A percentile compares a stretch with the other conserved stretches of the same genome.
Evolutionary conservation across 306 rosid genomes (phyloP).

Genomic region (Fragaria nilgerrensis): DNA sequence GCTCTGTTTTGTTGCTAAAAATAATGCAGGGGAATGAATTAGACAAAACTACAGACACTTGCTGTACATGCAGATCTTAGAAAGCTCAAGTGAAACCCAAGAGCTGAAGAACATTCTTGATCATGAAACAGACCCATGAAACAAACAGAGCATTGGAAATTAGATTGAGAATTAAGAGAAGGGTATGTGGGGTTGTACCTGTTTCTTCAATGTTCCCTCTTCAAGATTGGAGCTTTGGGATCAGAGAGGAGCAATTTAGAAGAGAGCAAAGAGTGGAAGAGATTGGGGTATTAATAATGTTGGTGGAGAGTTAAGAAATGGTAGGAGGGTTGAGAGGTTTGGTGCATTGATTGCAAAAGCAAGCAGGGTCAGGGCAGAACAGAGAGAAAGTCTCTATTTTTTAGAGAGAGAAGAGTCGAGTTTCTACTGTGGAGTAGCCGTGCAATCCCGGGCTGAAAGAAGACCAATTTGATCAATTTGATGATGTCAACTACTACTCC

Average conservation of each 20-base stretch:
- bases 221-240: constrained; percentile 8
- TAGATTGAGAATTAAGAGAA: constrained; percentile 1
- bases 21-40: neutral
- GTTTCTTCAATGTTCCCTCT: neutral
- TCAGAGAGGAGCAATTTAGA: constrained; percentile 2
- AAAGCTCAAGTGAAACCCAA: neutral
- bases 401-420: neutral
- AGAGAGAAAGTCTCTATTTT: neutral
- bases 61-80: neutral
- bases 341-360: constrained; percentile 63
- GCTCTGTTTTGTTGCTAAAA: neutral
- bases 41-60: neutral
- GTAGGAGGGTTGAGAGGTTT: constrained; percentile 11
- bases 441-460: constrained; percentile 12
- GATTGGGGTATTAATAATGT: neutral
- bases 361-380: constrained; percentile 22
- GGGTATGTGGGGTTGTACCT: constrained; percentile 27
- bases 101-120: neutral
- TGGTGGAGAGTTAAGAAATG: neutral
- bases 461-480: neutral
- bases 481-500: neutral
- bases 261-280: constrained; percentile 6
- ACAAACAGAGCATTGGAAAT: neutral
- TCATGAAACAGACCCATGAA: neutral
- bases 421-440: constrained; percentile 17